phyloP scores from a whole-genome alignment of 805 yeast genomes.

The Zygosaccharomyces bisporus region DNA sequence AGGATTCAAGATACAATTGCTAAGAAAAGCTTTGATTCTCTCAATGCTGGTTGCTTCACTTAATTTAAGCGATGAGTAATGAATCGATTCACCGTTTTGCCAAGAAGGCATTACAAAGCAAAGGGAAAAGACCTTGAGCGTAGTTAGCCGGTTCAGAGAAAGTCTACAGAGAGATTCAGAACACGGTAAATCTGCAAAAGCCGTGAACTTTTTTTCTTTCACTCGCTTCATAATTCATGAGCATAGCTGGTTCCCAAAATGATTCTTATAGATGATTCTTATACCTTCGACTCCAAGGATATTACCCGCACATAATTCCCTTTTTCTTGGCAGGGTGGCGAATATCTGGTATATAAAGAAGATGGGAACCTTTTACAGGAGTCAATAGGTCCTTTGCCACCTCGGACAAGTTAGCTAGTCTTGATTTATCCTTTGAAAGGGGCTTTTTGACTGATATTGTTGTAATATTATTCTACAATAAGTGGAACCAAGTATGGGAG shows the following conservation, averaged over 20 bases:
- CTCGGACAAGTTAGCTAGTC: background rate
- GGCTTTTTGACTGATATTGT: background rate
- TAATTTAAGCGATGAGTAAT: too few species aligned
- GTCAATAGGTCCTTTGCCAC: background rate
- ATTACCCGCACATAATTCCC: conserved; percentile 6
- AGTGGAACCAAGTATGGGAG: conserved; percentile 26
- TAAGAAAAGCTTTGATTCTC: too few species aligned
- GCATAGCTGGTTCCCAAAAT: background rate
- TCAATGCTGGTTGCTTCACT: too few species aligned
- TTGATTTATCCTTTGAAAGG: background rate
- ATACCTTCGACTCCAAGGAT: background rate
- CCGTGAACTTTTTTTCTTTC: background rate
- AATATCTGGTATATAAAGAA: conserved; percentile 7
- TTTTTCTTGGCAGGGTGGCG: conserved; percentile 9
- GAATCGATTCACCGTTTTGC: too few species aligned
- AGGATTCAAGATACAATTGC: too few species aligned
- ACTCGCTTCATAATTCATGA: background rate
- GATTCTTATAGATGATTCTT: background rate
- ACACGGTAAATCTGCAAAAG: too few species aligned
- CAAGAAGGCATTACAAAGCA: too few species aligned
- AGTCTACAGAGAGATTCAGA: too few species aligned
- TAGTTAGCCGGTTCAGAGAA: too few species aligned
- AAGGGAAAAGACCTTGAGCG: too few species aligned
- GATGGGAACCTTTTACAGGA: conserved; percentile 4
- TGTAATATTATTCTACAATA: background rate